Base-by-base conservation (phyloP, 1,139 yeast genomes). In the Chernovozyma aurita region DNA sequence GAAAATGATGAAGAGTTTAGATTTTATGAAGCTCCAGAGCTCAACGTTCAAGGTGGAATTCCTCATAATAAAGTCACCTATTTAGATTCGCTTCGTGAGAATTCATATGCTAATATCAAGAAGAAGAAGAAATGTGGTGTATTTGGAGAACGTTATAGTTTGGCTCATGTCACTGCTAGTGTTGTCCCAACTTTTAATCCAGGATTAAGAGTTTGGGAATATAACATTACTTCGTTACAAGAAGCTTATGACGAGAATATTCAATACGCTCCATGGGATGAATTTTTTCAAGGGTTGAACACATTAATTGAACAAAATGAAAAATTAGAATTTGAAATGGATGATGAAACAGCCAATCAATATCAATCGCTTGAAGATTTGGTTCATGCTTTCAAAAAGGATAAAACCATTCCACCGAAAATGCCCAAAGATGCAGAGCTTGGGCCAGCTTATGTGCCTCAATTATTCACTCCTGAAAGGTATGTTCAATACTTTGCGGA, bases 141-240 rank as follows among this genome's bases (percentile, higher is more conserved):
- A 1, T 39, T 55, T 32, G 66, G 70, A 20, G 84, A 81, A 45
- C 63, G 90, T 33, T 85, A 84, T 50, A 68, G 86, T 1, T 65
- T 86, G 38, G 80, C 83, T 1, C 84, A 80, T 50, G 78, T 86
- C 16, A 70, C 80, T 3, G 80, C 90, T 0, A 81, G 90, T 41
- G 77, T 86, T n/a, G 76, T 86, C 4, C 95, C 95, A 2, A 86
- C 95, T 0, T 86, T 80, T 59, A 84, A 84, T 47, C 90, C 95
- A 3, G 86, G 90, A 2, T 54, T 86, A 40, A 65, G 95, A 43
- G 80, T 86, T 1, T 86, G 94, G 92, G 95, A 86, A 53, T 86
- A 86, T 53, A 85, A 86, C 52, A 73, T 75, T 32, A 74, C 86
- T 0, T 81, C 69, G 1, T 50, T 80, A 31, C 63, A 56, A 5